phyloP scores from a whole-genome alignment of 2,329 filamentous ascomycete species.

The Colletotrichum sp. region DNA sequence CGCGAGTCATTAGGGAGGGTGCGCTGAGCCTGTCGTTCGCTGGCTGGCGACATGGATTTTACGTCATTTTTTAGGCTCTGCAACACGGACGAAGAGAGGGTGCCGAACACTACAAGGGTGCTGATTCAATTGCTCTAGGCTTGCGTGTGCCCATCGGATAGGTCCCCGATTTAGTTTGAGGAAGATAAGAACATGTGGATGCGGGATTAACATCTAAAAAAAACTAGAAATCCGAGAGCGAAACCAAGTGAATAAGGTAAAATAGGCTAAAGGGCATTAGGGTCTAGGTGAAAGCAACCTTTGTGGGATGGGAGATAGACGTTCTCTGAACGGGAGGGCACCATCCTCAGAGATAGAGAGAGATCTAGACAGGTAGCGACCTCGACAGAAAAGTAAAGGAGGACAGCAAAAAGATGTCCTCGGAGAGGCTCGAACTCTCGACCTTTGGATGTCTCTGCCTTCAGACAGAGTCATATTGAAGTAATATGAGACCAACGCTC shows the following conservation, averaged over 20 bases:
- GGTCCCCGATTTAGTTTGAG: neutral
- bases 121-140: neutral
- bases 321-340: neutral
- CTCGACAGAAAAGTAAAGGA: fast-evolving
- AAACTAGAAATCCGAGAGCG: neutral
- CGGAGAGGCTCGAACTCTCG: slow-evolving; percentile 19
- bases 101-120: neutral
- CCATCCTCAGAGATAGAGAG: neutral
- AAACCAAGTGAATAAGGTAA: neutral
- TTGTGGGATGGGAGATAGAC: neutral
- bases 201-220: neutral
- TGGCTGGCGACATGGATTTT: neutral
- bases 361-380: neutral
- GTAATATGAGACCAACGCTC: slow-evolving; percentile 21
- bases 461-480: neutral
- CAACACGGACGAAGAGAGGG: neutral
- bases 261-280: neutral
- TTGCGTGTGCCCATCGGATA: neutral
- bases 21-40: neutral
- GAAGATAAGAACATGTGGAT: neutral
- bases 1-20: neutral
- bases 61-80: neutral
- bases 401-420: slow-evolving; percentile 4
- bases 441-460: slow-evolving; percentile 17
- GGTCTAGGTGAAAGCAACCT: neutral